Conservation (phyloP, 257 asterid species). For the Cruciata laevipes region DNA sequence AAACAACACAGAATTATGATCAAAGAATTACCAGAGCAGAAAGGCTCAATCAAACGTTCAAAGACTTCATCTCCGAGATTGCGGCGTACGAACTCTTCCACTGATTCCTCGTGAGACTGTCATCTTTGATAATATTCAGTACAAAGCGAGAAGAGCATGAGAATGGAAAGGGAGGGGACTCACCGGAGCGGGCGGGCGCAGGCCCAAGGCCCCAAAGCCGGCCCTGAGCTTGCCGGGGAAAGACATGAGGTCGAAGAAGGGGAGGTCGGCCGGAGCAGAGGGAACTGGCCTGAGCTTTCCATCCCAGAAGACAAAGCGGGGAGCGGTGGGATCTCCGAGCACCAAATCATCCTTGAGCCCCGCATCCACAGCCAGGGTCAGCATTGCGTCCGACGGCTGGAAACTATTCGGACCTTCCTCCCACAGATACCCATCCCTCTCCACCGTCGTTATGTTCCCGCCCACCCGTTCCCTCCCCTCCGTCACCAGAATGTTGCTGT, state of each 20-base stretch:
- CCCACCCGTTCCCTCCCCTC: conserved; percentile 91
- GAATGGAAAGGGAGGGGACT: conserved; percentile 20
- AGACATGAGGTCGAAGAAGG: conserved; percentile 87
- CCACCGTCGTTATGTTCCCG: conserved; percentile 82
- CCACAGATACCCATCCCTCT: conserved; percentile 88
- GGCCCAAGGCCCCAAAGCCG: conserved; percentile 91
- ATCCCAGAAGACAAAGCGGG: conserved; percentile 86
- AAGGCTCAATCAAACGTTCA: conserved; percentile 95
- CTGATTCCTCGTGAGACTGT: conserved; percentile 94
- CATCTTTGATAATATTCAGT: too few species aligned
- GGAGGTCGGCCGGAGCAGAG: conserved; percentile 56
- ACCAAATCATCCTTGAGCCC: conserved; percentile 87
- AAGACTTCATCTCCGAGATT: conserved; percentile 90
- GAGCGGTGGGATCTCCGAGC: conserved; percentile 87
- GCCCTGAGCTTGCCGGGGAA: conserved; percentile 85
- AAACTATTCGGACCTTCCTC: conserved; percentile 99
- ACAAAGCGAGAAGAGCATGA: not conserved
- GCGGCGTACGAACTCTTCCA: conserved; percentile 92
- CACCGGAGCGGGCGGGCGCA: conserved; percentile 92
- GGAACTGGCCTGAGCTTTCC: conserved; percentile 95
- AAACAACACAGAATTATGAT: too few species aligned
- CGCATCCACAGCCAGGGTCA: conserved; percentile 76
- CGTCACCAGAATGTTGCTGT: conserved; percentile 62
- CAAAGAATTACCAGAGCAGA: conserved; percentile 71
- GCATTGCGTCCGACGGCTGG: conserved; percentile 92